Evolutionary conservation across 768 basidiomycete genomes (phyloP), one percentile per base, ranked within the genome.

Genomic region (Hericium coralloides): DNA sequence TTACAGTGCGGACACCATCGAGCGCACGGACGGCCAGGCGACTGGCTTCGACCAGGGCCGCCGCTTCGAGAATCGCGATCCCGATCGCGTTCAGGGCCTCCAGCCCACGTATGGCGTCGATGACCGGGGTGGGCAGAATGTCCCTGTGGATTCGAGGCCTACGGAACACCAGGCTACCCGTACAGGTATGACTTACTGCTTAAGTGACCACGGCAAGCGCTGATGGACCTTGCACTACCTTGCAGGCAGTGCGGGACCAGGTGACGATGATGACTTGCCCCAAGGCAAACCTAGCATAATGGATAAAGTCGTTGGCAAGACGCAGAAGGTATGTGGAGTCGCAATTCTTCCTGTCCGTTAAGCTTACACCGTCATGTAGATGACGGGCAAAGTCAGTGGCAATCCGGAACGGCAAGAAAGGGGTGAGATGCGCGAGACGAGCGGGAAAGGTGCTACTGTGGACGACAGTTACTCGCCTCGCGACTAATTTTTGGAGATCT

Each of bases 301-400:
- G 8, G 83, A 85, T 68, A 84, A 80, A 67, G 57, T 83, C 20
- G 60, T 82, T 38, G 83, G 83, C 3, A 84, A 84, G 70, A 72
- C 77, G 0, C 73, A 84, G 62, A 76, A 84, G 74, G 83, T 81
- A 14, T 2, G 64, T 57, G 10, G 4, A 15, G 15, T 26, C 18
- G 14, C 18, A 38, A 4, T 39, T 55, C 41, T 25, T 9, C 4
- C 22, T 37, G 54, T 6, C 10, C 12, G 12, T 38, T 14, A 3
- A 2, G 18, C 8, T 23, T 56, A 23, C 4, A 7, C 43, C 2
- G 12, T 10, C 36, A 5, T 20, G 20, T 49, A 82, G 81, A 68
- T 82, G 43, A 61, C 76, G 26, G 81, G 82, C 8, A 83, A 84
- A 65, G 55, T 71, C 38, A 68, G 69, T 14, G 55, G 73, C 20